Evolutionary conservation across 164 flowering plant species (phyloP).

Genomic region (Nymphaea thermarum): DNA sequence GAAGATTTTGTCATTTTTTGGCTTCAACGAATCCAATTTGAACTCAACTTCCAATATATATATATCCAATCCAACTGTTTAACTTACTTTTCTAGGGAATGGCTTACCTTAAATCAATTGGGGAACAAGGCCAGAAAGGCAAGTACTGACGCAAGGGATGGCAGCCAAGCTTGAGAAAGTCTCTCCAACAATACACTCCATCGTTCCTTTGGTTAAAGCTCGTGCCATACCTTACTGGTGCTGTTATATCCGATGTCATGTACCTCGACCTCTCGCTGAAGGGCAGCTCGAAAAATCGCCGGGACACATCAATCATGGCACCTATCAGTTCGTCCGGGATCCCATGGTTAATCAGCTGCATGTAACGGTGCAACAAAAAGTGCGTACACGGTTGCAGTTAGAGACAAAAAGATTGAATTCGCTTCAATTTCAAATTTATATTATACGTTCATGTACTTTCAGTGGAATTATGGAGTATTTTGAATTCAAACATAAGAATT

Average conservation of each 20-base stretch:
- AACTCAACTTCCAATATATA: neutral
- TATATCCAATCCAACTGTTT: too few species aligned
- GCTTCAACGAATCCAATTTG: neutral
- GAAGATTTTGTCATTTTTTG: too few species aligned
- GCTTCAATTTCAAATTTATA: too few species aligned
- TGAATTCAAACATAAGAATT: too few species aligned
- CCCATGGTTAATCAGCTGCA: constrained; percentile 78
- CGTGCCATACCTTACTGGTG: constrained; percentile 78
- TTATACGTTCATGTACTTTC: too few species aligned
- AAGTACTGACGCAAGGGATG: constrained; percentile 32
- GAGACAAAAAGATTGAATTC: neutral
- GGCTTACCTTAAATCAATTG: neutral
- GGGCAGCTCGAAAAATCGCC: constrained; percentile 64
- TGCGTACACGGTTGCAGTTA: neutral
- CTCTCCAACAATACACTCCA: constrained; percentile 85
- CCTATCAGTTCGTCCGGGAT: constrained; percentile 27
- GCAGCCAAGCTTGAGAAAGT: constrained; percentile 65
- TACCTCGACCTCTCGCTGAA: constrained; percentile 55
- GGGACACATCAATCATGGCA: constrained; percentile 36
- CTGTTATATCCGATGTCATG: constrained; percentile 49
- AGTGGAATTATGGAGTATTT: too few species aligned
- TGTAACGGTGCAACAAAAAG: neutral
- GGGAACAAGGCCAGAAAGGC: constrained; percentile 50
- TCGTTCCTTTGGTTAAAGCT: constrained; percentile 82
- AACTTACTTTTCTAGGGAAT: too few species aligned